These are phyloP conservation scores for Elongisporangium undulatum DNA, from an alignment of 352 stramenopile species.

Conservation along the genomic window DNA sequence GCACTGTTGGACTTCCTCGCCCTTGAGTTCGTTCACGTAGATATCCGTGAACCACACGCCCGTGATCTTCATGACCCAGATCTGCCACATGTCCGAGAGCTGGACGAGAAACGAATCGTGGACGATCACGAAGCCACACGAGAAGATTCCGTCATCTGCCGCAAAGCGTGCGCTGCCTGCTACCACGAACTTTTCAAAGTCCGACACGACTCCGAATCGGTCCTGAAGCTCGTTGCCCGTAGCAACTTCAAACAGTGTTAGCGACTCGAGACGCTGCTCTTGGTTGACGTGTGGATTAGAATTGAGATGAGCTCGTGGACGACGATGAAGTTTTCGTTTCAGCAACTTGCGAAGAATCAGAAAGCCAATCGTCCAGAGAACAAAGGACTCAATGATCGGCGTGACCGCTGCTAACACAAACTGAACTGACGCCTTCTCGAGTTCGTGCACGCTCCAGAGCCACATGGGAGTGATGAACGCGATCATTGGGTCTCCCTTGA, in stretches of 20 bases:
- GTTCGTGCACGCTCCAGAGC: too few species aligned
- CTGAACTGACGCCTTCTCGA: too few species aligned
- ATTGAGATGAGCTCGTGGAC: too few species aligned
- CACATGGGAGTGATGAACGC: too few species aligned
- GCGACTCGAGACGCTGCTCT: conserved; percentile 20
- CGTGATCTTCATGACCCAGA: conserved; percentile 29
- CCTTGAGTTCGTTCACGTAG: conserved; percentile 38
- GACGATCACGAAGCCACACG: conserved; percentile 36
- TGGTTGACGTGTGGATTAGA: conserved; percentile 12
- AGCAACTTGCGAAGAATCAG: conserved; percentile 20
- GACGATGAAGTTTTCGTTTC: conserved; percentile 16
- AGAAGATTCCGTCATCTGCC: conserved; percentile 35
- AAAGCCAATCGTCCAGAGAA: too few species aligned
- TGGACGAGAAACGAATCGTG: conserved; percentile 37
- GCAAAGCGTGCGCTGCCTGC: conserved; percentile 37
- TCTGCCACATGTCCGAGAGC: conserved; percentile 23
- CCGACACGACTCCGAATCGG: conserved; percentile 32
- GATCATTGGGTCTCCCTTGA: too few species aligned
- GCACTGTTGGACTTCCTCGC: conserved; percentile 27
- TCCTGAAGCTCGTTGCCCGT: conserved; percentile 28
- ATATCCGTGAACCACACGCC: conserved; percentile 24
- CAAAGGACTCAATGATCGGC: too few species aligned
- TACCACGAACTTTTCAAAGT: conserved; percentile 34
- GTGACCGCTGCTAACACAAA: too few species aligned
- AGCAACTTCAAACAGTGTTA: conserved; percentile 32